These are phyloP conservation scores for Xylariaceae sp. DNA, from an alignment of 2,329 filamentous ascomycete genomes.

Conservation along the genomic window DNA sequence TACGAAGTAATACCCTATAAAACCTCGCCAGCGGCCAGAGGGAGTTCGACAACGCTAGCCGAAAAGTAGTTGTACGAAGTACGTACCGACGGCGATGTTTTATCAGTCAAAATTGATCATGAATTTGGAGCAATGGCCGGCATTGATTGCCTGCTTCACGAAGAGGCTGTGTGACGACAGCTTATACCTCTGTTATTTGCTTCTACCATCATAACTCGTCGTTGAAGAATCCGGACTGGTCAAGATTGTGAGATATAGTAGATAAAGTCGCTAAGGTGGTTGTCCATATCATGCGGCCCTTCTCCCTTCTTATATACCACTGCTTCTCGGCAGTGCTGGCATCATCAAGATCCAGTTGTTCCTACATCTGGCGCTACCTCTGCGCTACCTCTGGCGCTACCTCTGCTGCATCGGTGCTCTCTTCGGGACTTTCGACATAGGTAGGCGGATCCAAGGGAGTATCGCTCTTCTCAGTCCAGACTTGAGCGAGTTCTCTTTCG, in stretches of 20 bases:
- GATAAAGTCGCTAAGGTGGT: background rate
- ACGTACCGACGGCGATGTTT: no score
- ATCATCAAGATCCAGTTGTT: slow-evolving; percentile 3
- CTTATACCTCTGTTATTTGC: no score
- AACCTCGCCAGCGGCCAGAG: no score
- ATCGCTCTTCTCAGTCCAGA: slow-evolving; percentile 55
- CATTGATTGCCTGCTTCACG: no score
- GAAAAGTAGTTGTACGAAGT: no score
- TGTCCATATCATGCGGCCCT: background rate
- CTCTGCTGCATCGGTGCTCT: slow-evolving; percentile 1
- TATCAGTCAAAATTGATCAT: no score
- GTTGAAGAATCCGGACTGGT: background rate
- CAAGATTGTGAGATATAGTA: background rate
- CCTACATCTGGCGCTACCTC: background rate
- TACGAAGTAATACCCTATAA: no score
- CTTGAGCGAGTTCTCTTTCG: slow-evolving; percentile 68
- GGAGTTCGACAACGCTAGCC: no score
- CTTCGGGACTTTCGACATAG: slow-evolving; percentile 33
- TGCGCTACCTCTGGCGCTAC: no score
- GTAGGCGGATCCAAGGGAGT: slow-evolving; percentile 44
- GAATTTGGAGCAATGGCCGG: no score
- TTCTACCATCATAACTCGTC: background rate
- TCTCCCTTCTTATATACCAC: background rate
- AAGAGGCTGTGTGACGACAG: no score
- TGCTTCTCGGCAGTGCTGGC: background rate